Evolutionary conservation across 2,329 filamentous ascomycete species (phyloP), one percentile per base, ranked within the genome.

Genomic region (Fusarium longipes): DNA sequence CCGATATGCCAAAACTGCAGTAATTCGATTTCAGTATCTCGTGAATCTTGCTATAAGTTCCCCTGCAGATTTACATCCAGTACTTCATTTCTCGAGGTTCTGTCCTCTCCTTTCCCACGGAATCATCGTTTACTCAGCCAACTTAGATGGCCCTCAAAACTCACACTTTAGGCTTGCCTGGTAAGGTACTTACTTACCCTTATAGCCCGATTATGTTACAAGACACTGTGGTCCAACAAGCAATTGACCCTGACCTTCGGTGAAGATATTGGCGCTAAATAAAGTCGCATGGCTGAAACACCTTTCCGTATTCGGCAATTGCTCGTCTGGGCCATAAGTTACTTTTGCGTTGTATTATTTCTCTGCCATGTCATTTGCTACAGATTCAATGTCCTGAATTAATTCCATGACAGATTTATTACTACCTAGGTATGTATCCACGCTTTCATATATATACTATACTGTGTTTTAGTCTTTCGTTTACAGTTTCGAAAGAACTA

Each of bases 271-370:
- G 22, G 54, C 55, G 65, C 65, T 53, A 68, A 49, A 48, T 63
- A 35, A 45, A 49, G 51, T 35, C 25, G 22, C 45, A 54, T 32
- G 39, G 47, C 30, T 45, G 20, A 50, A 40, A 50, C 68, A 57
- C 70, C 54, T 67, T 58, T 49, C 68, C 66, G 22, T 22, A 66
- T 57, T 33, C 8, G 51, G 70, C 30, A 73, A 72, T 63, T 45
- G 63, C 65, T 72, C 70, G 63, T 68, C 38, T 68, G 65, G 38
- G 65, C 12, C 54, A 39, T 49, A n/a, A n/a, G n/a, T n/a, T n/a
- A 8, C 29, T n/a, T 52, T 18, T 42, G 24, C 14, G 39, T 10
- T 32, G 36, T 55, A 39, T 65, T 65, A 54, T 55, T 39, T 38
- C 39, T 30, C 17, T 42, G 35, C 27, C 20, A 49, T 56, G 15